Base-by-base conservation (phyloP, 2,329 filamentous ascomycete species). In the Alternaria hordeiaustralica region DNA sequence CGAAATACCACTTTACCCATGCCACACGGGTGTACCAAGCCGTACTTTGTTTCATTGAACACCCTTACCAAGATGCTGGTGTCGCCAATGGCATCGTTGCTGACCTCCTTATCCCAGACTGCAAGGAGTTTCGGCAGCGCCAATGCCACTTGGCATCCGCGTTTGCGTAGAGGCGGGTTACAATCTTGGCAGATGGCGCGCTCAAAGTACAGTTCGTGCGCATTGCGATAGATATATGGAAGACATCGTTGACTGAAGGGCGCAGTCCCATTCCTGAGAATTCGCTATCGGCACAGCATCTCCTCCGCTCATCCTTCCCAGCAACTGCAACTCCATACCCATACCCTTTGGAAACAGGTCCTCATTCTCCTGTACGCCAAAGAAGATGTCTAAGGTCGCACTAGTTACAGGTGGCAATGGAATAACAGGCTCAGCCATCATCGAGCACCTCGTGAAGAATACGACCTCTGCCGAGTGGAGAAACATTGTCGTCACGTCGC, bases 341-440 rank as follows among this genome's bases (percentile, higher is more conserved):
- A 36, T 36, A 36, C 33, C 33, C 33, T 36, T 36, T 36, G 33
- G 15, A 8, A 36, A 36, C 33, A 36, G 15, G 33, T 36, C 33
- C 33, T 36, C 33, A 12, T 15, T 36, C 33, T 8, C 33, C 33
- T 36, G 33, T 15, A 36, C 33, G 33, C 33, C 33, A 36, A 15
- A 36, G 33, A 36, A 36, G 33, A 36, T 36, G 33, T 36, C 33
- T 36, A 36, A 36, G 8, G 47, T 61, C 26, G 61, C 61, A 9
- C 54, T 64, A 11, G 49, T 65, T 9, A 65, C 63, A 6, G 63
- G 63, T 23, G 63, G 26, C 8, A 65, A 65, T 20, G 63, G 63
- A 21, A 61, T 62, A 50, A 58, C 54, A 10, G 63, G 63, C 13
- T 44, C 41, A 28, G 63, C 63, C 15, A 58, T 65, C n/a, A 36